Evolutionary conservation across 331 rosid species (phyloP), one percentile per base, ranked within the genome.

Genomic region (Dryas integrifolia): DNA sequence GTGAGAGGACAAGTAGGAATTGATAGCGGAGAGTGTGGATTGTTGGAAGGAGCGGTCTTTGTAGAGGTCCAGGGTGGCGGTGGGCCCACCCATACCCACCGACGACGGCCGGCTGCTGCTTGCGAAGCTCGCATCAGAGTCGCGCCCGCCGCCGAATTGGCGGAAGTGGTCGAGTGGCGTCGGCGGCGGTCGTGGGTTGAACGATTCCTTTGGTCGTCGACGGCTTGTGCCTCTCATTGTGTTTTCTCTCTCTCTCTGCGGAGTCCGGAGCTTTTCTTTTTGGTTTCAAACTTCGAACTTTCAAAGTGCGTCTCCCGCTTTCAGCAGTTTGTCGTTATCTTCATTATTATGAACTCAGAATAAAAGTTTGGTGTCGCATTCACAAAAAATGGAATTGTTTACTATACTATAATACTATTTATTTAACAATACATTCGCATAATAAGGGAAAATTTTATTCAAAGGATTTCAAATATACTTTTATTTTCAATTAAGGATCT

Each of bases 101-200:
- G 90, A 82, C 58, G 98, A 91, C 0, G 96, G 98, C 9, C 96
- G 97, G 85, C 90, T 95, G 65, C 97, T 89, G 65, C 97, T 89
- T 56, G 79, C 96, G 51, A 92, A 85, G 76, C 97, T 89, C 13
- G 86, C 92, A 70, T 89, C 98, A 65, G 98, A 95, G 69, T 95
- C 98, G 9, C 98, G 91, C 35, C 35, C 35, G 3, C 35, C 35
- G 35, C 35, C 35, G 35, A 30, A 30, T 11, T 71, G 75, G 57
- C 75, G 47, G 67, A 71, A 71, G 75, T 26, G 75, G 0, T 30
- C 75, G 10, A 71, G 57, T 1, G 83, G 83, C 18, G 76, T 74
- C 0, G 85, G 86, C 0, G 96, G 87, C 8, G 85, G 83, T 5
- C 72, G 82, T 0, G 87, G 93, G 39, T 58, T 79, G 74, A 79